Evolutionary conservation across 2,329 filamentous ascomycete species (phyloP), one percentile per base, ranked within the genome.

Genomic region (Ophiocordyceps robertsii): DNA sequence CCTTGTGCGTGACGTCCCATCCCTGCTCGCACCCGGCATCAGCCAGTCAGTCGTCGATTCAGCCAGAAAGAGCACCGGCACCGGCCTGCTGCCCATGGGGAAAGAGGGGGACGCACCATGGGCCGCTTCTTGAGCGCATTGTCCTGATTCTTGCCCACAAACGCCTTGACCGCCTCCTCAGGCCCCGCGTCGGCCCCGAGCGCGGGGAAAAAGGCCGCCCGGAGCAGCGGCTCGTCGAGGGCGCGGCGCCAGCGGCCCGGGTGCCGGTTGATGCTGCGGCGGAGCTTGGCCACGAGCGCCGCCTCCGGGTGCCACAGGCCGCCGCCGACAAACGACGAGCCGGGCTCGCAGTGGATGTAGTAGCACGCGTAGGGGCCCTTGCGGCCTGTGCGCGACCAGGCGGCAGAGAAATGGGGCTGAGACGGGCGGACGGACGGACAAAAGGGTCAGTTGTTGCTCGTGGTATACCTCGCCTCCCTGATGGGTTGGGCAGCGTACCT

Each of bases 341-440:
- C 69, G 11, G 88, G 86, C 57, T 90, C 77, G 49, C 85, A 73
- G 59, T 94, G 87, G 17, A 95, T 65, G 63, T 94, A 95, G 64
- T 95, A 95, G 56, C 79, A 82, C 7, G 88, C 88, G 60, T 92
- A 93, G 10, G 84, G 81, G 0, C 86, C 86, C 62, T 95, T 94
- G 43, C 84, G 75, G 17, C 88, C 88, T 0, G 87, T 93, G 17
- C 88, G 80, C 44, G 84, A 92, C 77, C 85, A 94, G 21, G 85
- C 84, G 32, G 83, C 87, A 10, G 83, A 84, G 62, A 89, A 94
- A 63, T 89, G 77, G 42, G 85, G 75, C 80, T 40, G 39, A 9
- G 24, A 27, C 24, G 24, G 24, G 24, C 19, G 19, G 19, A 19
- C 19, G 19, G n/a, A n/a, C n/a, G n/a, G n/a, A 19, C 17, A 19